These are phyloP conservation scores for Inga laurina DNA, from an alignment of 306 rosid genomes.

Conservation along the genomic window DNA sequence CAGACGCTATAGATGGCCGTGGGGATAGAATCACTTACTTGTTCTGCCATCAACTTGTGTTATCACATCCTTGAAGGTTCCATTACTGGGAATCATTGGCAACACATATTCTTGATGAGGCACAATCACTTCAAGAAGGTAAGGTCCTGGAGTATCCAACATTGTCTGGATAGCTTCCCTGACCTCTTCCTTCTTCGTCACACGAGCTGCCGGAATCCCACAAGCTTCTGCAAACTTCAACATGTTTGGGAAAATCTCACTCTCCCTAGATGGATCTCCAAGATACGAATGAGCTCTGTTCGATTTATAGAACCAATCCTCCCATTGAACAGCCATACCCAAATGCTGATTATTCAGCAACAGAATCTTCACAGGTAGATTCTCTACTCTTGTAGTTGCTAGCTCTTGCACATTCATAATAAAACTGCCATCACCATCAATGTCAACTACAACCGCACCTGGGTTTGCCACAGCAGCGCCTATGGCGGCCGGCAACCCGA, in stretches of 20 bases:
- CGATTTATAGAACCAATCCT: conserved; percentile 86
- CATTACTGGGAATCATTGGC: conserved; percentile 96
- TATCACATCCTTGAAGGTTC: conserved; percentile 84
- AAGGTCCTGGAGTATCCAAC: conserved; percentile 90
- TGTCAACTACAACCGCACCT: conserved; percentile 62
- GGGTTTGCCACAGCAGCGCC: conserved; percentile 94
- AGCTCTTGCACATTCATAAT: conserved; percentile 88
- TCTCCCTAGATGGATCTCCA: conserved; percentile 70
- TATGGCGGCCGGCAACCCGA: conserved; percentile 88
- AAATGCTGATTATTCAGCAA: conserved; percentile 87
- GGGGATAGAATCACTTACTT: conserved; percentile 36
- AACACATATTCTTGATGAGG: conserved; percentile 96
- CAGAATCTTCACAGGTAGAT: conserved; percentile 77
- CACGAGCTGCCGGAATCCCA: conserved; percentile 75
- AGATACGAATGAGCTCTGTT: conserved; percentile 82
- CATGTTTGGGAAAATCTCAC: conserved; percentile 79
- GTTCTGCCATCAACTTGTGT: conserved; percentile 87
- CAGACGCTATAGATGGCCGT: not conserved
- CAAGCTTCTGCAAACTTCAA: conserved; percentile 83
- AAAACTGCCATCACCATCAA: conserved; percentile 94
- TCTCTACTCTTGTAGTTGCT: conserved; percentile 73
- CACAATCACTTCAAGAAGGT: conserved; percentile 79
- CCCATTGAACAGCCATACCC: conserved; percentile 98
- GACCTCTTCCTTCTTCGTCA: conserved; percentile 60
- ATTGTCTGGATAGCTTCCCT: conserved; percentile 76